Conservation (phyloP, 2,329 filamentous ascomycete species). For the Venturia asperata region DNA sequence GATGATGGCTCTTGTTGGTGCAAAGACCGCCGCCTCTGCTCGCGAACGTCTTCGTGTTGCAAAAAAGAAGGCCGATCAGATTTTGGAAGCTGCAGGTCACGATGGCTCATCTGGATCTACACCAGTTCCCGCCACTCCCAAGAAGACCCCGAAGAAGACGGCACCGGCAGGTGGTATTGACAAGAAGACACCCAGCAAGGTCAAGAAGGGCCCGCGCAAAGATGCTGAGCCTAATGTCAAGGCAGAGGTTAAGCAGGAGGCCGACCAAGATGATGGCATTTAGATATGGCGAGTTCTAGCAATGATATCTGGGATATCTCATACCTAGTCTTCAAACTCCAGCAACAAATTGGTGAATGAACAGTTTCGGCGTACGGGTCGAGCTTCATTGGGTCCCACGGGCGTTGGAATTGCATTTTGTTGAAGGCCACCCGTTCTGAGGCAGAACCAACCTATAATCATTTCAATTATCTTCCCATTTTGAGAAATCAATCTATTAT, state of each 20-base stretch:
- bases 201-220: conserved; percentile 11
- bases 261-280: neutral
- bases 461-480: neutral
- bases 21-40: neutral
- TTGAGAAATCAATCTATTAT: neutral
- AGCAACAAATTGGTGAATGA: neutral
- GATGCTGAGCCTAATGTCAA: neutral
- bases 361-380: neutral
- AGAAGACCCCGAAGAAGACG: neutral
- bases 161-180: conserved; percentile 15
- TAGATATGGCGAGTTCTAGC: neutral
- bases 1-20: neutral
- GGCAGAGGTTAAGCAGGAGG: neutral
- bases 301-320: neutral
- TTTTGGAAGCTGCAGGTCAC: neutral
- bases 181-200: conserved; percentile 12
- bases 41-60: conserved; percentile 13
- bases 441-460: neutral
- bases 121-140: neutral
- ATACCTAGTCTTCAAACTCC: neutral
- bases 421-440: neutral
- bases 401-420: neutral
- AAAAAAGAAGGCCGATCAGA: conserved; percentile 11
- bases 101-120: neutral
- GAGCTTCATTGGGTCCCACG: neutral